Conservation (phyloP, 2,329 filamentous ascomycete genomes). For the Pezizomycotina sp. region DNA sequence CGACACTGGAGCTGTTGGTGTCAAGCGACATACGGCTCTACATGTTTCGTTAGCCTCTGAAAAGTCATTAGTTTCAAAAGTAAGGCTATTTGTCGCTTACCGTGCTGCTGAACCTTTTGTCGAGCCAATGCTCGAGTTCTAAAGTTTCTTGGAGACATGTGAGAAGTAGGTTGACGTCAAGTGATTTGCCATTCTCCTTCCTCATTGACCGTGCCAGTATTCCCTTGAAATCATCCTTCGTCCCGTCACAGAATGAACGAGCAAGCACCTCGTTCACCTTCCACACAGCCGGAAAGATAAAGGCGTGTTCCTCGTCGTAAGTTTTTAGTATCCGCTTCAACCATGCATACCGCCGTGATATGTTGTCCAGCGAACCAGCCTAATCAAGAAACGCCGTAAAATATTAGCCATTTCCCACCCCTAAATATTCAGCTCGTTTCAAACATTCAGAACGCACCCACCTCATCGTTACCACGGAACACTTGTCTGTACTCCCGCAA, state of each 20-base stretch:
- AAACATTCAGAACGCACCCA: constrained; percentile 16
- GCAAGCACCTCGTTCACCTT: constrained; percentile 77
- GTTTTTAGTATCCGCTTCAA: constrained; percentile 90
- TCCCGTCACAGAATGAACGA: constrained; percentile 87
- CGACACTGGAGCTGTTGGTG: constrained; percentile 64
- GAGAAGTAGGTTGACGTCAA: constrained; percentile 79
- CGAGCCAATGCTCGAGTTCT: constrained; percentile 86
- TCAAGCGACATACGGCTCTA: constrained; percentile 68
- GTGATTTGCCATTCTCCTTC: constrained; percentile 53
- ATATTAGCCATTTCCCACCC: neutral
- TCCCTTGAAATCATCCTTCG: constrained; percentile 83
- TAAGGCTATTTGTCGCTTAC: constrained; percentile 20
- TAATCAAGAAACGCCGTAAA: constrained; percentile 20
- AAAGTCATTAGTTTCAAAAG: constrained; percentile 20
- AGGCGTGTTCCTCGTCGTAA: constrained; percentile 82
- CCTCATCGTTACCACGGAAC: constrained; percentile 85
- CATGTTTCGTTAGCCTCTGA: neutral
- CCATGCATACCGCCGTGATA: constrained; percentile 86
- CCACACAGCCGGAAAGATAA: constrained; percentile 77
- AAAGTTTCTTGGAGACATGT: constrained; percentile 88
- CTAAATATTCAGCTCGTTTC: neutral
- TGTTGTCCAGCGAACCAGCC: constrained; percentile 90
- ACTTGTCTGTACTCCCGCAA: constrained; percentile 89
- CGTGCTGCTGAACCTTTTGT: constrained; percentile 60
- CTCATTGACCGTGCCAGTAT: constrained; percentile 81